Evolutionary conservation across 768 basidiomycete species (phyloP), one percentile per base, ranked within the genome.

Genomic region (Tricholoma saponaceum): DNA sequence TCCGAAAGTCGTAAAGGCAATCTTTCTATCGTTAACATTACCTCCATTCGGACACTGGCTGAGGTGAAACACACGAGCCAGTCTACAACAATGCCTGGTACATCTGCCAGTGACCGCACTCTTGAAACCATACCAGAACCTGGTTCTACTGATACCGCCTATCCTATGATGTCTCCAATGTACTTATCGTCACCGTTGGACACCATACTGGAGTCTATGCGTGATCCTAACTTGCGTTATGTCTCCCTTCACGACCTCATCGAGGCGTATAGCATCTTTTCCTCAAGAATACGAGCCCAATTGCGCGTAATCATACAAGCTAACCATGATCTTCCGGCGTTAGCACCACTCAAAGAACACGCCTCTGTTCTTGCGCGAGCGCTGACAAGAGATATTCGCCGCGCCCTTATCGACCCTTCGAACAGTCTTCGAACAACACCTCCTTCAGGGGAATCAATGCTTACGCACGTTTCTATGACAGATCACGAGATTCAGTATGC

Each of bases 191-290:
- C 83, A 1, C 72, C 79, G 43, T 61, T 83, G 14, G 69, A 74
- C 46, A 80, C 79, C 10, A 73, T 87, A 37, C 54, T 75, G 8
- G 76, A 77, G 58, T 82, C 83, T 3, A 60, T 76, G 23, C 66
- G 71, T n/a, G 72, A 78, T 23, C 65, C 67, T 1, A 68, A 71
- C 6, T 60, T 55, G 37, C 67, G 72, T 33, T 64, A 67, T 30
- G 68, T 81, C n/a, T 74, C 79, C 0, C 56, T 72, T 25, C 82
- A 84, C 61, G 84, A 85, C 67, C 69, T 88, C 58, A 70, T 78
- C 39, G 85, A 89, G 64, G 84, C 87, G 10, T 89, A 89, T 63
- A 74, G 70, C 60, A 72, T 76, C 0, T 73, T 89, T 43, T 76
- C 78, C 0, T 67, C 68, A 26, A 76, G 81, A 25, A 69, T 87